Conservation (phyloP, 73 alveolate genomes). For the Paramecium biaurelia region DNA sequence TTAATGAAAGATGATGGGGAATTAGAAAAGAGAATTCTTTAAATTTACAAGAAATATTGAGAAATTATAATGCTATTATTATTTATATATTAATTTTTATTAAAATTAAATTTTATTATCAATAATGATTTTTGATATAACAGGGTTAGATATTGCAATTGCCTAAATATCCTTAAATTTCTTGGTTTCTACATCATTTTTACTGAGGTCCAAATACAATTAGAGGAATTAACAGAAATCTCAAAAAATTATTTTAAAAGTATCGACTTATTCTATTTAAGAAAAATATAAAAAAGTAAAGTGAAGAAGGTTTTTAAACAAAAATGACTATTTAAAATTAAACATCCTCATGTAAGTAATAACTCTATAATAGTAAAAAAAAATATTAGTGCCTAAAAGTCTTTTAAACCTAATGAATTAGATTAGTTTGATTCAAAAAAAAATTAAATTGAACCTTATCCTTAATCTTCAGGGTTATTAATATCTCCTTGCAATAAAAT, state of each 20-base stretch:
- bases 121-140: neutral
- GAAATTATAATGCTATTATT: neutral
- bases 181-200: neutral
- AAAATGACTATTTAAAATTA: neutral
- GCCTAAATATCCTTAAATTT: neutral
- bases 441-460: neutral
- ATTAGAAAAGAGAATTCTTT: conserved; percentile 51
- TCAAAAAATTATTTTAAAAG: neutral
- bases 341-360: neutral
- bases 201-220: neutral
- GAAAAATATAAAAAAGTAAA: neutral
- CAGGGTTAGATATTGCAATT: neutral
- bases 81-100: neutral
- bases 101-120: neutral
- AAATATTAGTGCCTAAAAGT: neutral
- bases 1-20: conserved; percentile 62
- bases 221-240: neutral
- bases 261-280: neutral
- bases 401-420: neutral
- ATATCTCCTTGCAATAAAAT: neutral
- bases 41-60: conserved; percentile 63
- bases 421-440: neutral
- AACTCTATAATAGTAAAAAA: neutral
- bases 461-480: neutral
- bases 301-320: neutral